Percentiles rank a stretch among this genome's conserved stretches.
These are phyloP conservation scores for Aspergillus sparsus DNA, from an alignment of 495 filamentous ascomycete genomes.

Conservation along the genomic window DNA sequence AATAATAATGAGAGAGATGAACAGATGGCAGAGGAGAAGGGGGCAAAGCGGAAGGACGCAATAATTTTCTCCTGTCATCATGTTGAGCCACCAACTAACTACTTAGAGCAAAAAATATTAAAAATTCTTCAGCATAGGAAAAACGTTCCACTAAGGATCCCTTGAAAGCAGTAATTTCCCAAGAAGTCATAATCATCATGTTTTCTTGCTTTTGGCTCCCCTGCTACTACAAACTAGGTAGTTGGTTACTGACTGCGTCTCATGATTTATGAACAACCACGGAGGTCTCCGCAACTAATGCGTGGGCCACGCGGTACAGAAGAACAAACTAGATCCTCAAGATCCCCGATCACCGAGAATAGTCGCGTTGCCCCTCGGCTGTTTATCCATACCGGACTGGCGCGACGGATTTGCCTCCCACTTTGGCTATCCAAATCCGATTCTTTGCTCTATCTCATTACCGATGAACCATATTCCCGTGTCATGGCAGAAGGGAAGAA, in stretches of 20 bases:
- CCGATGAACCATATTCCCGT: slow-evolving; percentile 13
- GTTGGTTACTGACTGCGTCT: background rate
- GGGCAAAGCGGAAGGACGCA: no score
- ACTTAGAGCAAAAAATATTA: no score
- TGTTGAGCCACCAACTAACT: no score
- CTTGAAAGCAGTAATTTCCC: no score
- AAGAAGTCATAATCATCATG: no score
- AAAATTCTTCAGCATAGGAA: no score
- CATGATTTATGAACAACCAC: background rate
- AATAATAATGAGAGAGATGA: no score
- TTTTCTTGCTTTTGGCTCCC: no score
- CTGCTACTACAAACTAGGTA: background rate
- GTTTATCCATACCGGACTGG: slow-evolving; percentile 15
- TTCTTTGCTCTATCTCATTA: slow-evolving; percentile 13
- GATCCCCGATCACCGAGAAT: slow-evolving; percentile 5
- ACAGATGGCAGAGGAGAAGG: no score
- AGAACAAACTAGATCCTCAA: background rate
- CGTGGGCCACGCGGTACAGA: background rate
- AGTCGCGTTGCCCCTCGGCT: slow-evolving; percentile 4
- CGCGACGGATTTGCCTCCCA: slow-evolving; percentile 8
- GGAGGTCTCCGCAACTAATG: background rate
- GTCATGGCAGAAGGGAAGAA: background rate
- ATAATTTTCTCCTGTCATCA: no score
- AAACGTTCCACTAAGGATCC: no score
- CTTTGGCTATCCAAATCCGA: slow-evolving; percentile 6